Evolutionary conservation across 2,329 filamentous ascomycete species (phyloP), one percentile per base, ranked within the genome.

Genomic region (Calonectria crousiana): DNA sequence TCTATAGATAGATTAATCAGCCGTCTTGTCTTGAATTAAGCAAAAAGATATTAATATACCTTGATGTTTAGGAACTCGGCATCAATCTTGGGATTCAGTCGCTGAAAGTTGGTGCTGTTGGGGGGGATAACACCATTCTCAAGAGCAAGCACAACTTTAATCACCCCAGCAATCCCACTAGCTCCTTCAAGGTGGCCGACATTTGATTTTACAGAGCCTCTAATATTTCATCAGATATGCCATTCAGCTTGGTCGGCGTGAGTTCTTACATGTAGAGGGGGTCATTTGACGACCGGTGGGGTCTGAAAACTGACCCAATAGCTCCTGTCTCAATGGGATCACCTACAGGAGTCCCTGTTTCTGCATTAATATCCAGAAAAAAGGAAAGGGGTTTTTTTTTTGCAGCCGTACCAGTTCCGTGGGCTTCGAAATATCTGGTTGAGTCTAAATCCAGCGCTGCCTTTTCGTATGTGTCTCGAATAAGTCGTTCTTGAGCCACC

Each of bases 371-470:
- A 60, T 36, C 11, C 34, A 23, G 56, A 26, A 26, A 38, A 26
- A 5, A 1, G 20, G 5, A 5, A 20, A 28, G 28, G 14, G n/a
- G n/a, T n/a, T n/a, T 34, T n/a, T 14, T 28, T 26, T 38, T 13
- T 58, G n/a, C 28, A 6, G 2, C 13, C 20, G 18, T 38, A 20
- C 34, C 62, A 16, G 62, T 72, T 62, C 76, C 76, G 9, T 83
- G 84, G 0, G 82, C 81, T 72, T 86, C 84, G 26, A 85, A 75
- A 36, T 81, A 85, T 4, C 75, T 66, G 1, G 83, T 83, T 0
- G 77, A 58, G 0, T 64, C 62, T 1, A 80, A 74, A 2, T 78
- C 71, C 2, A 83, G 74, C 3, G 77, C 84, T 0, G 83, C 81
- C 6, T 73, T 66, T 0, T 70, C n/a, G 47, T 84, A 85, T 1